Conservation (phyloP, 768 basidiomycete species). For the Lentinula aciculospora region DNA sequence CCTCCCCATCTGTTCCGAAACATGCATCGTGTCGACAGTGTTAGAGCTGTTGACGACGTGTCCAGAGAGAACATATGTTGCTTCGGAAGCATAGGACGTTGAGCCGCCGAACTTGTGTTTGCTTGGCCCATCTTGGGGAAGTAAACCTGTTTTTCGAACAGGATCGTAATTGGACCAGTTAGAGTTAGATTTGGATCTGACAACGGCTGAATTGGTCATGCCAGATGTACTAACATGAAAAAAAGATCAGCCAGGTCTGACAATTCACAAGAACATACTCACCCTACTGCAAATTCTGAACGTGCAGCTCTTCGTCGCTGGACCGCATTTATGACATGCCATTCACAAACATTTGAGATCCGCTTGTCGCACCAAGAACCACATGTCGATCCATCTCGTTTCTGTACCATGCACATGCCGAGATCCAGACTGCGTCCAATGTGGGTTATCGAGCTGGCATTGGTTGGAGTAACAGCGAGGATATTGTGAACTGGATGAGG, state of each 20-base stretch:
- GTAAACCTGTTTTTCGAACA: constrained; percentile 67
- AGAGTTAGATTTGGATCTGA: constrained; percentile 33
- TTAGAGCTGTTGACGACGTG: constrained; percentile 56
- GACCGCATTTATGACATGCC: constrained; percentile 80
- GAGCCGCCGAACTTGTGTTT: constrained; percentile 13
- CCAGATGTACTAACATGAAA: constrained; percentile 57
- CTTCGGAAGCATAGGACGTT: constrained; percentile 16
- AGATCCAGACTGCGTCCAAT: constrained; percentile 86
- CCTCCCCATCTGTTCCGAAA: constrained; percentile 70
- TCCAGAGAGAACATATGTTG: constrained; percentile 80
- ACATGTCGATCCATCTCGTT: constrained; percentile 77
- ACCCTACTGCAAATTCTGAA: constrained; percentile 87
- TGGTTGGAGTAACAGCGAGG: constrained; percentile 83
- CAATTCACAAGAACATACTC: constrained; percentile 19
- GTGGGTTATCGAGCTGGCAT: constrained; percentile 71
- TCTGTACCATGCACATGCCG: constrained; percentile 74
- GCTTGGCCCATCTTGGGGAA: constrained; percentile 18
- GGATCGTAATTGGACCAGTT: constrained; percentile 51
- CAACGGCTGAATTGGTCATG: constrained; percentile 43
- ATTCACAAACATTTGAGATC: constrained; percentile 84
- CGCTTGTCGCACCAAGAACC: constrained; percentile 91
- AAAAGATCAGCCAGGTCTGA: background rate
- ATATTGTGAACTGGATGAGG: constrained; percentile 80
- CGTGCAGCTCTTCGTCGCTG: constrained; percentile 67
- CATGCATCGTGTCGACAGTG: constrained; percentile 34